A percentile compares a stretch with the other conserved stretches of the same genome.
Evolutionary conservation across 2,329 filamentous ascomycete species (phyloP).

Genomic region (Aspergillus fischeri): DNA sequence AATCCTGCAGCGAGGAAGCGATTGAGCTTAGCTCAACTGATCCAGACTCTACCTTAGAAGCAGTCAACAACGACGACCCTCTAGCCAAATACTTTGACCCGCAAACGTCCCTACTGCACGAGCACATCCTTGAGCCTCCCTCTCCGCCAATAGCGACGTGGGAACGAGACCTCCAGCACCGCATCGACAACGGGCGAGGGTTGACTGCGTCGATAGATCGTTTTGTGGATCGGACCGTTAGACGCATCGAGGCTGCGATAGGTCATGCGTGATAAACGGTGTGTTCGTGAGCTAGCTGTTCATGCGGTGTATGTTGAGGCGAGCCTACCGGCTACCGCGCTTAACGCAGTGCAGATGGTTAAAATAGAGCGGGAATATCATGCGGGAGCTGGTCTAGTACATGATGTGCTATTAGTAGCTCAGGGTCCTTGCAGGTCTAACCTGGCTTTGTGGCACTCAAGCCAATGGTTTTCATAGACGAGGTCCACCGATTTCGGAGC

Average conservation of each 20-base stretch:
- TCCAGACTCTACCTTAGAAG: background rate
- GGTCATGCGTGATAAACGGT: background rate
- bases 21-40: background rate
- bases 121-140: slow-evolving; percentile 7
- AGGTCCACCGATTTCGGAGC: no score
- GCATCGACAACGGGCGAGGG: slow-evolving; percentile 6
- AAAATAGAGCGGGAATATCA: background rate
- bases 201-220: background rate
- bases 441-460: slow-evolving; percentile 1
- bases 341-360: background rate
- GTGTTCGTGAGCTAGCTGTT: background rate
- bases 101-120: slow-evolving; percentile 10
- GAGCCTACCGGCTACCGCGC: no score
- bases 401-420: no score
- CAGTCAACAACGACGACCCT: background rate
- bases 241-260: background rate
- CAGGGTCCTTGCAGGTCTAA: background rate
- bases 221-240: background rate
- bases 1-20: background rate
- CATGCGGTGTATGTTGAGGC: background rate
- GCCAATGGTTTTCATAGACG: background rate
- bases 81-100: slow-evolving; percentile 20
- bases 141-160: slow-evolving; percentile 2
- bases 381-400: no score
- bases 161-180: slow-evolving; percentile 1